Base-by-base conservation (phyloP, 768 basidiomycete species). In the Lentinula sp. region DNA sequence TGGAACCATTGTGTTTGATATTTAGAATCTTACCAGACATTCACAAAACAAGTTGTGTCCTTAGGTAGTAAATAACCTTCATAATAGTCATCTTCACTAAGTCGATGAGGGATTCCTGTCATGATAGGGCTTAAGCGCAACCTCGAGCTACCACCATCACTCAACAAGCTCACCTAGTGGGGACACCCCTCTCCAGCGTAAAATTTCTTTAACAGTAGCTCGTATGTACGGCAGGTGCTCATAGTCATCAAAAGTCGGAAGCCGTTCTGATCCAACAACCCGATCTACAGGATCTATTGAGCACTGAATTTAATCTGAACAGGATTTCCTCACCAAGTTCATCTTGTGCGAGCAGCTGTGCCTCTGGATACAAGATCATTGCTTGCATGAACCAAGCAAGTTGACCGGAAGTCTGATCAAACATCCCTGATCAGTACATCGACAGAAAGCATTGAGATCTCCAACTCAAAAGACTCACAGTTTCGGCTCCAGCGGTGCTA, bases 171-270 rank as follows among this genome's bases (percentile, higher is more conserved):
- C 16, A 76, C 79, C 75, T 5, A 73, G 51, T 2, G 76, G 76
- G 0, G 64, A 63, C 0, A 72, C 66, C 28, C 67, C 66, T 23
- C 71, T 67, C 75, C 74, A 76, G 18, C 76, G 63, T 18, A 72
- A 64, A 0, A 71, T 64, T 61, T 79, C 78, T 61, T 72, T 74
- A 36, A 77, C 67, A 2, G 74, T 51, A 0, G 74, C 76, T 28
- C 67, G 67, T 10, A 75, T 62, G 49, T 75, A 78, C 0, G 76
- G 75, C 2, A 79, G 63, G 10, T 64, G 35, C 1, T 59, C 60
- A 2, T 69, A 62, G 60, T 78, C 78, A n/a, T 63, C 68, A 35
- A 75, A 65, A 7, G 63, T 67, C 1, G 78, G 78, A 23, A 80
- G 66, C 2, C 74, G 67, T 6, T 66, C 69, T 2, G 58, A 54